phyloP scores from a whole-genome alignment of 2,329 filamentous ascomycete species.

The Epichloe amarillans region DNA sequence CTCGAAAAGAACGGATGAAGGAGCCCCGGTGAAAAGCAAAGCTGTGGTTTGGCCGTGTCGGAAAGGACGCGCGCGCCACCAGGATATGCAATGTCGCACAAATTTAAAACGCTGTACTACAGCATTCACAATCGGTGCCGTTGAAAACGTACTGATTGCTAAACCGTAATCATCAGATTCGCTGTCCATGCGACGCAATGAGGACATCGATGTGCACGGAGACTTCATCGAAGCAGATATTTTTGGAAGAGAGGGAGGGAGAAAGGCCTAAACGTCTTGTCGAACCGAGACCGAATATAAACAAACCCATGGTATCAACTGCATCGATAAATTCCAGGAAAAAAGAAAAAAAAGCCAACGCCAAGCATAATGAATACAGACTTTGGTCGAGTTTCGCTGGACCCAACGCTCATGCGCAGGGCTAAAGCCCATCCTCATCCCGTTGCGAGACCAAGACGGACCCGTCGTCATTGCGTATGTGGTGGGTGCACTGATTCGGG shows the following conservation, averaged over 20 bases:
- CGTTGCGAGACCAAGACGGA: background rate
- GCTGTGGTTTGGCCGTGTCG: conserved; percentile 5
- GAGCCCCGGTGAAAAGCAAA: conserved; percentile 19
- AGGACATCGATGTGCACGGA: background rate
- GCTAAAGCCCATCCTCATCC: background rate
- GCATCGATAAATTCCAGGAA: conserved; percentile 1
- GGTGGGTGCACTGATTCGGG: conserved; percentile 39
- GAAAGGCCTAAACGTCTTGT: background rate
- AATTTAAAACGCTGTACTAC: background rate
- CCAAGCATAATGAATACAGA: conserved; percentile 5
- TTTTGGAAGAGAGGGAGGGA: background rate
- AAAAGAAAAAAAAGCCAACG: conserved; percentile 6
- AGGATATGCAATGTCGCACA: background rate
- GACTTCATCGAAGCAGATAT: background rate
- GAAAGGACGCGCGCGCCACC: conserved; percentile 15
- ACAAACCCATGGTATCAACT: conserved; percentile 11
- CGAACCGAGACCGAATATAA: conserved; percentile 4
- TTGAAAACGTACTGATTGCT: background rate
- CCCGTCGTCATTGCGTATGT: conserved; percentile 3
- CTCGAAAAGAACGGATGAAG: conserved; percentile 15
- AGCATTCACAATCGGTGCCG: background rate
- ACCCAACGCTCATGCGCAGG: background rate
- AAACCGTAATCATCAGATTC: background rate
- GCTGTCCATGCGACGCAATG: background rate
- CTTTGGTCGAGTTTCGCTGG: background rate